Percentiles rank a stretch among this genome's conserved stretches.
These are phyloP conservation scores for Sporobolus alterniflorus DNA, from an alignment of 202 grass and related monocot species.

Conservation along the genomic window DNA sequence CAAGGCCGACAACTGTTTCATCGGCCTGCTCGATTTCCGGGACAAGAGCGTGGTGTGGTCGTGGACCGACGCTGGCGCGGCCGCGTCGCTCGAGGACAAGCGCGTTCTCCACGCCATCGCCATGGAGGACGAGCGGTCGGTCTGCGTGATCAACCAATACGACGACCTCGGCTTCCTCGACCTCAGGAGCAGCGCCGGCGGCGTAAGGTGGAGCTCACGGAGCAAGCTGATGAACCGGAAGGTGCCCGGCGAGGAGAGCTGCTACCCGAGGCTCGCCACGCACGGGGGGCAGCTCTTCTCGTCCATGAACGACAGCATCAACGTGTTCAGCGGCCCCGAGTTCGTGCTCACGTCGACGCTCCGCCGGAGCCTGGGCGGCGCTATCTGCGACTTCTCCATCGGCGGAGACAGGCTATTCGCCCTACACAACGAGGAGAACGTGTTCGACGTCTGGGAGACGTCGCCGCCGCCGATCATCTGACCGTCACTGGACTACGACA, in stretches of 20 bases:
- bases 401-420: conserved; percentile 88
- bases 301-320: conserved; percentile 93
- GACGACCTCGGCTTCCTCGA: conserved; percentile 98
- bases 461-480: conserved; percentile 84
- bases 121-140: conserved; percentile 76
- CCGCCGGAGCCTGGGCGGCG: conserved; percentile 68
- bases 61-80: conserved; percentile 80
- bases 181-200: conserved; percentile 44
- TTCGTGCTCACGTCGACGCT: conserved; percentile 85
- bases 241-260: conserved; percentile 81
- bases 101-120: conserved; percentile 90
- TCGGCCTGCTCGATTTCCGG: conserved; percentile 89
- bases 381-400: conserved; percentile 73
- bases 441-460: conserved; percentile 97
- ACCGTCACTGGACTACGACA: conserved; percentile 1
- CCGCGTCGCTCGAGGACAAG: conserved; percentile 79
- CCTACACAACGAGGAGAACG: conserved; percentile 95
- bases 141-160: conserved; percentile 97
- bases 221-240: conserved; percentile 93
- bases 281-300: conserved; percentile 94
- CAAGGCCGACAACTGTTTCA: conserved; percentile 86
- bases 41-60: conserved; percentile 74
- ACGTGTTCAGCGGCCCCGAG: conserved; percentile 88
- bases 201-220: conserved; percentile 93
- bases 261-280: conserved; percentile 92